These are phyloP conservation scores for Mortierella alpina DNA, from an alignment of 192 early-diverging fungal species.

Conservation along the genomic window DNA sequence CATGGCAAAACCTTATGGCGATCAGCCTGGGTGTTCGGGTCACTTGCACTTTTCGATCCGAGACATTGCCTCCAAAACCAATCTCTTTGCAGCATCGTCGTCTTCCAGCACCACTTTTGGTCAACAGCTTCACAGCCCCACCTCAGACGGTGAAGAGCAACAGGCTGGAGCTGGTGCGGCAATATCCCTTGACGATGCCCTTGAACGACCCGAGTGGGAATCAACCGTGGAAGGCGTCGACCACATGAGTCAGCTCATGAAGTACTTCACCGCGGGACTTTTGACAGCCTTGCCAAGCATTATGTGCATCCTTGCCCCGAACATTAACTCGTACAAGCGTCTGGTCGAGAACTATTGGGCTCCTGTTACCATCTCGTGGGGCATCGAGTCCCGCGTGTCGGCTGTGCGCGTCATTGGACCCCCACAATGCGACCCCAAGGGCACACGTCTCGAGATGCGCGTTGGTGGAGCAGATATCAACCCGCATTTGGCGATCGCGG, in stretches of 20 bases:
- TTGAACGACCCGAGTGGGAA: constrained; percentile 33
- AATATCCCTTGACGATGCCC: background rate
- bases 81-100: constrained; percentile 62
- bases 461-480: constrained; percentile 89
- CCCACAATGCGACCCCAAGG: constrained; percentile 70
- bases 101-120: background rate
- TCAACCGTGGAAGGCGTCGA: constrained; percentile 34
- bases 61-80: constrained; percentile 56
- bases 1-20: constrained; percentile 84
- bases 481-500: constrained; percentile 79
- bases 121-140: constrained; percentile 25
- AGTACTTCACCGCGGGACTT: constrained; percentile 64
- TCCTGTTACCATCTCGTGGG: constrained; percentile 83
- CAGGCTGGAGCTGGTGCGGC: background rate
- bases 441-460: constrained; percentile 82
- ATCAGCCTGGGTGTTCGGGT: constrained; percentile 83
- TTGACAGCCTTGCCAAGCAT: constrained; percentile 74
- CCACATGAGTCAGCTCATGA: constrained; percentile 66
- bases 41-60: constrained; percentile 81
- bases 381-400: constrained; percentile 76
- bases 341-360: constrained; percentile 88
- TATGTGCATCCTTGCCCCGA: constrained; percentile 80
- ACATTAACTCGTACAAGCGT: constrained; percentile 85
- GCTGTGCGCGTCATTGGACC: constrained; percentile 82
- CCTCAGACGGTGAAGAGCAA: constrained; percentile 25